Evolutionary conservation across 2,329 filamentous ascomycete genomes (phyloP).

Genomic region (Kalaharituber pfeilii): DNA sequence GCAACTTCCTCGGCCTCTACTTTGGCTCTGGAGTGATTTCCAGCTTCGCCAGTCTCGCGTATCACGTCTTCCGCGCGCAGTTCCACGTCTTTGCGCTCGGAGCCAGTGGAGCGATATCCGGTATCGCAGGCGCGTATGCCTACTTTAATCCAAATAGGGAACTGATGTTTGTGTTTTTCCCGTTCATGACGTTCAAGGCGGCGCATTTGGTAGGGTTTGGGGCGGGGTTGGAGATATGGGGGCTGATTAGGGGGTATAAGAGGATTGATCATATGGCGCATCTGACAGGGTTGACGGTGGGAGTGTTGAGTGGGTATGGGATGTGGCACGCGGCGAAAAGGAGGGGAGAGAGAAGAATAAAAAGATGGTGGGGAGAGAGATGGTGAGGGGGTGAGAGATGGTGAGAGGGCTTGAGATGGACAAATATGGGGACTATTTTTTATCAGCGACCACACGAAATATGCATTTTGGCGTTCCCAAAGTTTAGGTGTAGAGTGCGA

Average conservation of each 20-base stretch:
- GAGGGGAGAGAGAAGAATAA: slow-evolving; percentile 18
- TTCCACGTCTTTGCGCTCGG: slow-evolving; percentile 40
- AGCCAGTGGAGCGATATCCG: slow-evolving; percentile 48
- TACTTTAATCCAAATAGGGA: slow-evolving; percentile 29
- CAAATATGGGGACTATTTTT: too few species aligned
- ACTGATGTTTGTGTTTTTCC: slow-evolving; percentile 34
- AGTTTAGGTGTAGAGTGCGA: too few species aligned
- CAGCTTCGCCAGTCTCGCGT: slow-evolving; percentile 40
- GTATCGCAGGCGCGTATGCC: slow-evolving; percentile 40
- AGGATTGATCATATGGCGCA: slow-evolving; percentile 28
- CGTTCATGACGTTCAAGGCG: slow-evolving; percentile 29
- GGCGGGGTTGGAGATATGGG: slow-evolving; percentile 31
- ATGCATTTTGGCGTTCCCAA: too few species aligned
- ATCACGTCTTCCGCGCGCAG: slow-evolving; percentile 27
- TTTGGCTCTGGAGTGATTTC: slow-evolving; percentile 41
- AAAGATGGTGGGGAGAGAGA: slow-evolving; percentile 18
- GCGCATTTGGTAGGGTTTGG: slow-evolving; percentile 39
- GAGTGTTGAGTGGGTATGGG: slow-evolving; percentile 21
- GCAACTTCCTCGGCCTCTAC: slow-evolving; percentile 51
- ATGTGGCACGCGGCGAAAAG: slow-evolving; percentile 17
- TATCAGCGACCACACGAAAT: too few species aligned
- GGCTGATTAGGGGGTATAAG: slow-evolving; percentile 20
- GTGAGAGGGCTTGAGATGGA: too few species aligned
- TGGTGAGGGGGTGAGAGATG: slow-evolving; percentile 7
- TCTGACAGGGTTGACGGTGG: slow-evolving; percentile 26